A percentile compares a stretch with the other conserved stretches of the same genome.
These are phyloP conservation scores for Heteromeles arbutifolia DNA, from an alignment of 306 rosid species.

Conservation along the genomic window DNA sequence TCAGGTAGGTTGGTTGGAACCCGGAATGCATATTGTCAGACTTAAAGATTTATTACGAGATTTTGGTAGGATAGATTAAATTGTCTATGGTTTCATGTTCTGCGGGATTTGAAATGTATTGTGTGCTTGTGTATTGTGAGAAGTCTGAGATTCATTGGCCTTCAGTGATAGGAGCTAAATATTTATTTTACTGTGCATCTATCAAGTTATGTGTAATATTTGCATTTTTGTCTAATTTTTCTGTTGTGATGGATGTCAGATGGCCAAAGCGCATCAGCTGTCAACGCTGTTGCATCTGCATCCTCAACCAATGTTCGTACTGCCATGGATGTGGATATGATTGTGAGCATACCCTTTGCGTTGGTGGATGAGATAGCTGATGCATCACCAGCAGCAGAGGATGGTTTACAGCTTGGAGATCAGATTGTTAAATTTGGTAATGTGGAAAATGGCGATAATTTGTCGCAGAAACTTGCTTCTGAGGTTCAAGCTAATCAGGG, in stretches of 20 bases:
- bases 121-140: background rate
- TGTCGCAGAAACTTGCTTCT: slow-evolving; percentile 62
- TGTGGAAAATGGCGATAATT: slow-evolving; percentile 76
- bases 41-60: background rate
- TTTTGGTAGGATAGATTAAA: background rate
- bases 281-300: slow-evolving; percentile 27
- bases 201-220: background rate
- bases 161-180: background rate
- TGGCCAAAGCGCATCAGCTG: slow-evolving; percentile 32
- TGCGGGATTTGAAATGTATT: background rate
- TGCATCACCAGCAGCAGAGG: slow-evolving; percentile 87
- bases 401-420: slow-evolving; percentile 87
- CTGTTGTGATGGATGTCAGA: slow-evolving; percentile 34
- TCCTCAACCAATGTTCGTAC: slow-evolving; percentile 32
- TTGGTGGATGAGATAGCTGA: slow-evolving; percentile 85
- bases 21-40: background rate
- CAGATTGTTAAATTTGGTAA: slow-evolving; percentile 76
- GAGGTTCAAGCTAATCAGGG: slow-evolving; percentile 66
- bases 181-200: background rate
- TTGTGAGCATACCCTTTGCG: slow-evolving; percentile 64
- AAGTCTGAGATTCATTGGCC: background rate
- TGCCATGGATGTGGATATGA: slow-evolving; percentile 51
- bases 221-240: slow-evolving; percentile 13
- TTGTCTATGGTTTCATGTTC: background rate
- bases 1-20: slow-evolving; percentile 38